phyloP scores from a whole-genome alignment of 2,329 filamentous ascomycete genomes.

The Paecilomyces sp. region DNA sequence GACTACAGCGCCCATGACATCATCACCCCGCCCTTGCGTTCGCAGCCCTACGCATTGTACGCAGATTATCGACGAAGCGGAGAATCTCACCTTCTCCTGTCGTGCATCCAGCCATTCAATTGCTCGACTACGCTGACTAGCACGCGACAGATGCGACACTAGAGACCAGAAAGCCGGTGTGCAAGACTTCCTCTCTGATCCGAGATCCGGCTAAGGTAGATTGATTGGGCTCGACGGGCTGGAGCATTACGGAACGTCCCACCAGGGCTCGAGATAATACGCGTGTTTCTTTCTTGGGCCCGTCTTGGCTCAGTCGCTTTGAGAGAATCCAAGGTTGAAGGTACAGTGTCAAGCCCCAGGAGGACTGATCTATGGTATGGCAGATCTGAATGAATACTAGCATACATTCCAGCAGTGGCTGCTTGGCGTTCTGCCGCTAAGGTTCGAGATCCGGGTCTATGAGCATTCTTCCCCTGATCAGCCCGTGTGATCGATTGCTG shows the following conservation, averaged over 20 bases:
- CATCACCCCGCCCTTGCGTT: constrained; percentile 2
- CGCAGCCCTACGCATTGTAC: not conserved
- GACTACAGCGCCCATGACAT: constrained; percentile 1
- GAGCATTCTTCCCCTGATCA: not conserved
- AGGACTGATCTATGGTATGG: not conserved
- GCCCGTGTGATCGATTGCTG: not conserved
- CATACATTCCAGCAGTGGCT: not conserved
- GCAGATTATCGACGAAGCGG: not conserved
- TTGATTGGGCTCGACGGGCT: not conserved
- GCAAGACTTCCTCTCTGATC: not conserved
- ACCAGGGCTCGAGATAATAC: not conserved
- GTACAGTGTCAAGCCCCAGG: not conserved
- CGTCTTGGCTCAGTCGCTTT: not conserved
- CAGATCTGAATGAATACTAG: not conserved
- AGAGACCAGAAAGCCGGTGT: not conserved
- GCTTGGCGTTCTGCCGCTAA: not conserved
- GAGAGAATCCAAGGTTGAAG: not conserved
- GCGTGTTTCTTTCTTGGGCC: not conserved
- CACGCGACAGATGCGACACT: not conserved
- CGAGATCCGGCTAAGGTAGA: not conserved
- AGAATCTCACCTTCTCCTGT: not conserved
- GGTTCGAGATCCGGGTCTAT: not conserved
- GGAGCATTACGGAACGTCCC: not conserved
- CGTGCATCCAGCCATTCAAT: not conserved
- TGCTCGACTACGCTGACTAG: not conserved